These are phyloP conservation scores for Verticillium klebahnii DNA, from an alignment of 2,329 filamentous ascomycete species.

Conservation along the genomic window DNA sequence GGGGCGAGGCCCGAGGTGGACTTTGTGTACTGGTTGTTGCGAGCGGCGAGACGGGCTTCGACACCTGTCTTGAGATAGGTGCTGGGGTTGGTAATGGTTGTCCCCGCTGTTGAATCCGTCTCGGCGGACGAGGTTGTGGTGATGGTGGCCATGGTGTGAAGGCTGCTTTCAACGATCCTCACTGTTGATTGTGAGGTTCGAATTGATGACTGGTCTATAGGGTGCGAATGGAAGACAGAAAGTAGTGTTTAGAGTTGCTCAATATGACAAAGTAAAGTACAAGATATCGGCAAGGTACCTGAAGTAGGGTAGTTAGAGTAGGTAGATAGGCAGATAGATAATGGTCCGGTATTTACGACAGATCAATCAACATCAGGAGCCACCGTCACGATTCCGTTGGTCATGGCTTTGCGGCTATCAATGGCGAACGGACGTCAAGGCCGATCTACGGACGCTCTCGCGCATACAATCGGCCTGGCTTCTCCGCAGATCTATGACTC, in stretches of 20 bases:
- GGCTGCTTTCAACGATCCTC: neutral
- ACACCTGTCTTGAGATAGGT: conserved; percentile 21
- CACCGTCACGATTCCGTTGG: neutral
- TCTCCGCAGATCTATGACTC: neutral
- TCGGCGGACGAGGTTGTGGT: neutral
- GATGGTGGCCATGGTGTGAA: neutral
- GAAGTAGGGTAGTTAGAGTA: too few species aligned
- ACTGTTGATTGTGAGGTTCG: too few species aligned
- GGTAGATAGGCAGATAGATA: too few species aligned
- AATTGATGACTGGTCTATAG: too few species aligned
- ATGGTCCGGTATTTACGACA: too few species aligned
- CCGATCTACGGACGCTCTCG: neutral
- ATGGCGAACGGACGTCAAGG: neutral
- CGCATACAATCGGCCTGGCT: neutral
- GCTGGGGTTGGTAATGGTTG: neutral
- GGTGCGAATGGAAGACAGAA: too few species aligned
- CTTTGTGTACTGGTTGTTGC: conserved; percentile 30
- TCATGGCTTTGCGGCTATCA: neutral
- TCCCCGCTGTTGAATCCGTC: neutral
- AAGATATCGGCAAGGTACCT: too few species aligned
- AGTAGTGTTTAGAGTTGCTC: too few species aligned
- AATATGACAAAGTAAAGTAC: too few species aligned
- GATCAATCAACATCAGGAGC: too few species aligned
- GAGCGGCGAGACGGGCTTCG: conserved; percentile 38
- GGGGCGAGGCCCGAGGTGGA: conserved; percentile 52